Evolutionary conservation across 345 rosid species (phyloP).

Genomic region (Tarenaya hassleriana): DNA sequence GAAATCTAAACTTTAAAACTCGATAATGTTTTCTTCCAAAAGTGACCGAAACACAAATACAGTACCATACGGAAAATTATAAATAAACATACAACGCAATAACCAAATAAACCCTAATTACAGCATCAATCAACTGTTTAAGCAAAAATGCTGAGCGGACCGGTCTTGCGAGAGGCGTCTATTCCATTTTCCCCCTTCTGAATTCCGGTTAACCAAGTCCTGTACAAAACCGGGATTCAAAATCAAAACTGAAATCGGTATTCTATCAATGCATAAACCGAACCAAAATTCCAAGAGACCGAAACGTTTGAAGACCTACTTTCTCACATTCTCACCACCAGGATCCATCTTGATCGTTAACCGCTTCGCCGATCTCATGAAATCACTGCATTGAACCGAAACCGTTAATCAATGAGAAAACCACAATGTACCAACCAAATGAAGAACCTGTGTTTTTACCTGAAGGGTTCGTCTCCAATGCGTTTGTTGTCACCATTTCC

Average conservation of each 20-base stretch:
- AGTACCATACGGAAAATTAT: too few relatives aligned
- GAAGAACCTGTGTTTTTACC: conserved; percentile 37
- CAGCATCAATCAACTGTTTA: conserved; percentile 21
- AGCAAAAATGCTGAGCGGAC: conserved; percentile 72
- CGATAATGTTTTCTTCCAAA: too few relatives aligned
- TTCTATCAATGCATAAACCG: conserved; percentile 4
- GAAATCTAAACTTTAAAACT: too few relatives aligned
- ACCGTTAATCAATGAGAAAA: not conserved
- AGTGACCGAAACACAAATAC: too few relatives aligned
- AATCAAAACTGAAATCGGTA: conserved; percentile 19
- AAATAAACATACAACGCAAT: too few relatives aligned
- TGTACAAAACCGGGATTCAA: conserved; percentile 31
- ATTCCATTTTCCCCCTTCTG: conserved; percentile 53
- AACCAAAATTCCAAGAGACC: too few relatives aligned
- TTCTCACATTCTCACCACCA: conserved; percentile 38
- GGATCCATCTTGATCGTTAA: conserved; percentile 61
- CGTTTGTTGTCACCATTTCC: conserved; percentile 49
- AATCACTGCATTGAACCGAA: conserved; percentile 46
- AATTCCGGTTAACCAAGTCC: conserved; percentile 63
- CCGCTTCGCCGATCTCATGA: conserved; percentile 57
- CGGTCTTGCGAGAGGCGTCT: conserved; percentile 52
- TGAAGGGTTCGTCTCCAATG: conserved; percentile 80
- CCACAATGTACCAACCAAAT: not conserved
- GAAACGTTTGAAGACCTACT: conserved; percentile 36
- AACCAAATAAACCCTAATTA: too few relatives aligned